A percentile compares a stretch with the other conserved stretches of the same genome.
Evolutionary conservation across 306 rosid species (phyloP).

Genomic region (Rosa multiflora): DNA sequence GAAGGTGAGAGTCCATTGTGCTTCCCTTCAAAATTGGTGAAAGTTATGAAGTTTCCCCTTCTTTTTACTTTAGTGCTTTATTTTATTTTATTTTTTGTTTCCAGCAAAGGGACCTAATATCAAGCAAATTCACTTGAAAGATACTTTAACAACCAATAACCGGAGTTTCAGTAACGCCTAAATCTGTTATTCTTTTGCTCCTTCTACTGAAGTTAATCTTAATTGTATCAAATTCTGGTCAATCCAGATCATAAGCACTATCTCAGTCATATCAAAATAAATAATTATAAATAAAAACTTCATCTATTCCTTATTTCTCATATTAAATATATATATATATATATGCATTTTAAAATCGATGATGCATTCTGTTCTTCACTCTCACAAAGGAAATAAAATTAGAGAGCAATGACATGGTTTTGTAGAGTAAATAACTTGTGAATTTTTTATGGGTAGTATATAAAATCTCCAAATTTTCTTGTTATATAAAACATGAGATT

Average conservation of each 20-base stretch:
- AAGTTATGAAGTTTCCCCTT: no score
- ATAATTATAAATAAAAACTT: neutral
- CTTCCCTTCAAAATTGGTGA: neutral
- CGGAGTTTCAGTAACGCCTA: neutral
- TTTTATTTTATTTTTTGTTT: neutral
- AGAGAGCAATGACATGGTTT: neutral
- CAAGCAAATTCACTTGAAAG: neutral
- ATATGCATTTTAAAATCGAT: neutral
- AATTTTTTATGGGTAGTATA: neutral
- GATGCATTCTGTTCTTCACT: neutral
- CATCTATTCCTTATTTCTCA: neutral
- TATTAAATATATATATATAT: no score
- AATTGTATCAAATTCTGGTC: neutral
- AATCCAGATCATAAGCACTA: neutral
- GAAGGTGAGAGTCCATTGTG: no score
- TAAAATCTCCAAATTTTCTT: neutral
- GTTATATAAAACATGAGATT: slow-evolving; percentile 3
- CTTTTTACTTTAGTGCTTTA: neutral
- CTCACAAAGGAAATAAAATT: slow-evolving; percentile 1
- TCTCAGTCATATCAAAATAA: neutral
- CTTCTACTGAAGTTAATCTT: neutral
- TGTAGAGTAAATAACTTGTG: neutral
- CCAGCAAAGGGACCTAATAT: neutral
- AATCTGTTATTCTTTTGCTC: neutral
- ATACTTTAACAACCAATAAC: neutral